Evolutionary conservation across 2,329 filamentous ascomycete species (phyloP).

Genomic region (Sordariomycetes sp.): DNA sequence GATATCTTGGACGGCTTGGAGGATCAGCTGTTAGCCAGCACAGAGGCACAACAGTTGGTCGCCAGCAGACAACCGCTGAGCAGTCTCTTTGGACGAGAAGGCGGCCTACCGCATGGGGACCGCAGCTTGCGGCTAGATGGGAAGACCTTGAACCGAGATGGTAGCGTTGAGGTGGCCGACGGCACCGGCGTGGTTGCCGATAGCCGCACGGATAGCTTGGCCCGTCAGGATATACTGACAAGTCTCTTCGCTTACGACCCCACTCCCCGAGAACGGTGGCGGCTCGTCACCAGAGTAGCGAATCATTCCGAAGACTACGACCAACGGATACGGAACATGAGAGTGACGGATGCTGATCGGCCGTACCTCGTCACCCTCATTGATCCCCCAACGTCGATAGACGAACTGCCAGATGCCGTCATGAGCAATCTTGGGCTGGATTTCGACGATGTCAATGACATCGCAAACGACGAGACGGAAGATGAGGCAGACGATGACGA

Average conservation of each 20-base stretch:
- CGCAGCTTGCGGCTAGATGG: conserved; percentile 49
- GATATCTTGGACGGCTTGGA: conserved; percentile 74
- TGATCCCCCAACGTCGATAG: conserved; percentile 33
- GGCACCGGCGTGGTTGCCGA: conserved; percentile 25
- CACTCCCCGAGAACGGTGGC: conserved; percentile 14
- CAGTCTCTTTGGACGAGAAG: conserved; percentile 64
- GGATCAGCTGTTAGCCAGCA: conserved; percentile 67
- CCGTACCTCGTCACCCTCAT: conserved; percentile 34
- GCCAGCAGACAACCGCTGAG: conserved; percentile 68
- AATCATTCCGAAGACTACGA: conserved; percentile 23
- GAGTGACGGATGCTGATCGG: conserved; percentile 20
- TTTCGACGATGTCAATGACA: conserved; percentile 15
- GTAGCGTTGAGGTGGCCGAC: conserved; percentile 55
- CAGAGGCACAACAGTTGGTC: conserved; percentile 67
- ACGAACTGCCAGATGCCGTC: conserved; percentile 31
- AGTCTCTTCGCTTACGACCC: conserved; percentile 35
- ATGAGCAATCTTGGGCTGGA: conserved; percentile 18
- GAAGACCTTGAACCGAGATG: conserved; percentile 53
- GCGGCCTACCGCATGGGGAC: conserved; percentile 56
- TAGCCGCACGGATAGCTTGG: conserved; percentile 47
- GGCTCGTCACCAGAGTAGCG: neutral
- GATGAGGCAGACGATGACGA: conserved; percentile 16
- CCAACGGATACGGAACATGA: conserved; percentile 11
- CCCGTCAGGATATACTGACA: conserved; percentile 51
- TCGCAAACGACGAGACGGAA: conserved; percentile 13